Evolutionary conservation across 208 protist genomes (phyloP), one percentile per base, ranked within the genome.

Genomic region (Wallacemonas sp.): DNA sequence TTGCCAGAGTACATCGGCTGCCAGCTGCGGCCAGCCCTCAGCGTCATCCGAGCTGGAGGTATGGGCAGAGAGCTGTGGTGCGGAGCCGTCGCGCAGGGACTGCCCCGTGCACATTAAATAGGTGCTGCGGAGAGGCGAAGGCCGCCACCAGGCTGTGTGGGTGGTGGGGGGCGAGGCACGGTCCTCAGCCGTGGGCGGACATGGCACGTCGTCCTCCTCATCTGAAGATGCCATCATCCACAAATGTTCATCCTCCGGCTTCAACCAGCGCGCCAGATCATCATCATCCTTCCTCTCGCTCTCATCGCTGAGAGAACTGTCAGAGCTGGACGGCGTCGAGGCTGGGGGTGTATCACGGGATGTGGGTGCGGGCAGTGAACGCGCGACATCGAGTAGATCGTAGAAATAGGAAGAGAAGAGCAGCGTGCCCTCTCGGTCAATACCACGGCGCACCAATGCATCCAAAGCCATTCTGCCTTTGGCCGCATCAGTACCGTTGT

Each of bases 361-460:
- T n/a, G n/a, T n/a, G n/a, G n/a, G n/a, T n/a, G n/a, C n/a, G n/a
- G n/a, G n/a, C n/a, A n/a, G n/a, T n/a, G 30, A 36, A 17, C 2
- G 0, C 17, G 56, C 24, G 21, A 30, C 31, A 21, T 54, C 39
- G 19, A 56, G 14, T 3, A 47, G 33, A 2, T 80, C 68, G 55
- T 66, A 74, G 68, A 70, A 81, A 56, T 66, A 73, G 1, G 75
- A 79, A 53, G 66, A 58, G 31, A 81, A 82, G 34, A 74, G 39
- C 2, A 86, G 62, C 54, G 38, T 70, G 12, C 66, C 62, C 19
- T 82, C 75, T 2, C 79, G 63, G 27, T 26, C 56, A 55, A 81
- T 42, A 2, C 79, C 79, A 26, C 21, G 9, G 5, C 1, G 19
- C 12, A 75, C 22, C 31, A 73, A 24, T 6, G 1, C 1, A 4